phyloP scores from a whole-genome alignment of 2,329 filamentous ascomycete genomes.

The Penicillium brasilianum region DNA sequence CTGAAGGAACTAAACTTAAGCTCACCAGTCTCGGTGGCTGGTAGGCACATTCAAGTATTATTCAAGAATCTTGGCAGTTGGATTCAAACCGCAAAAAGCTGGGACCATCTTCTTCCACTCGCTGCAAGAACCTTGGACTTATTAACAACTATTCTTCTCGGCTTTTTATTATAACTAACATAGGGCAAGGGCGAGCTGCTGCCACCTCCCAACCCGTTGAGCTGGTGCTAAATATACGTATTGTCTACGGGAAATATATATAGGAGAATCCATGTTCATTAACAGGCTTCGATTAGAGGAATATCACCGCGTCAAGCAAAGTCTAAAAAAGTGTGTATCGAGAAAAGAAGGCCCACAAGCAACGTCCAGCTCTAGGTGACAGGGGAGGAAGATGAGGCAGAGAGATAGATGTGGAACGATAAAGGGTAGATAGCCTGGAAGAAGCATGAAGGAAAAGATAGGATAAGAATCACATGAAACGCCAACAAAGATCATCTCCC shows the following conservation, averaged over 20 bases:
- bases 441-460: slow-evolving; percentile 18
- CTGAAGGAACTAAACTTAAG: too few relatives aligned
- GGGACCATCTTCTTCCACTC: too few relatives aligned
- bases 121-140: too few relatives aligned
- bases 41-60: too few relatives aligned
- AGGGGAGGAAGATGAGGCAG: slow-evolving; percentile 10
- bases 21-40: too few relatives aligned
- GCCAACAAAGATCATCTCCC: slow-evolving; percentile 39
- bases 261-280: neutral
- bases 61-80: too few relatives aligned
- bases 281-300: slow-evolving; percentile 19
- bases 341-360: slow-evolving; percentile 21
- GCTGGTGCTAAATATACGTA: too few relatives aligned
- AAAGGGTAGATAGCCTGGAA: neutral
- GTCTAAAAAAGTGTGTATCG: slow-evolving; percentile 33
- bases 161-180: too few relatives aligned
- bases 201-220: too few relatives aligned
- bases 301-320: slow-evolving; percentile 23
- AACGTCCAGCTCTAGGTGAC: slow-evolving; percentile 22
- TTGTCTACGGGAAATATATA: neutral
- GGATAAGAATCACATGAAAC: slow-evolving; percentile 36
- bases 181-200: too few relatives aligned
- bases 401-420: slow-evolving; percentile 7
- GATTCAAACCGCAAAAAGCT: too few relatives aligned
- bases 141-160: too few relatives aligned